phyloP scores from a whole-genome alignment of 2,329 filamentous ascomycete species.

The Fusarium chaquense region DNA sequence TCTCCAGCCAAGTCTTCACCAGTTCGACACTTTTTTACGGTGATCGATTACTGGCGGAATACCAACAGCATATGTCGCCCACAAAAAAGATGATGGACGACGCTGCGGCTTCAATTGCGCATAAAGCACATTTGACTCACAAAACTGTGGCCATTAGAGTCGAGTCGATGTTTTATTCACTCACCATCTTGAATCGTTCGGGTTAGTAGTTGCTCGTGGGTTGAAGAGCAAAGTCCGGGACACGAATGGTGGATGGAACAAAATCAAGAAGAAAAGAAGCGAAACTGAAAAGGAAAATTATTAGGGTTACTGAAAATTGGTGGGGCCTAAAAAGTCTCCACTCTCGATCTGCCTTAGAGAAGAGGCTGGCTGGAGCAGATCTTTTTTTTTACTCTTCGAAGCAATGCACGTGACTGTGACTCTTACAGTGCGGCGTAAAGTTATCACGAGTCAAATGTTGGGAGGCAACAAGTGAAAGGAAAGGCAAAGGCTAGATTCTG shows the following conservation, averaged over 20 bases:
- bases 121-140: slow-evolving; percentile 51
- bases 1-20: slow-evolving; percentile 78
- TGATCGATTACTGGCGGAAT: slow-evolving; percentile 50
- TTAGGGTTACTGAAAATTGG: slow-evolving; percentile 53
- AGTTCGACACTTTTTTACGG: slow-evolving; percentile 42
- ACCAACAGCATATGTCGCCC: slow-evolving; percentile 49
- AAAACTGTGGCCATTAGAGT: slow-evolving; percentile 57
- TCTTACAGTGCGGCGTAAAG: slow-evolving; percentile 23
- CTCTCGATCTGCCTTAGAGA: neutral
- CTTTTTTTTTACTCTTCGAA: neutral
- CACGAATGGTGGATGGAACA: slow-evolving; percentile 48
- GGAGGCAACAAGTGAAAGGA: slow-evolving; percentile 4
- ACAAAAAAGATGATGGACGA: slow-evolving; percentile 38
- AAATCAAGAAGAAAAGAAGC: slow-evolving; percentile 45
- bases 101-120: slow-evolving; percentile 52
- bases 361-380: slow-evolving; percentile 8
- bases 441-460: slow-evolving; percentile 25
- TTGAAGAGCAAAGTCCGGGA: slow-evolving; percentile 53
- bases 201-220: slow-evolving; percentile 54
- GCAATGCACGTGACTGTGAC: slow-evolving; percentile 37
- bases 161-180: slow-evolving; percentile 49
- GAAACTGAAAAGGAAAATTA: slow-evolving; percentile 48
- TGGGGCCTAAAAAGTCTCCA: neutral
- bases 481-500: slow-evolving; percentile 17
- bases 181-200: slow-evolving; percentile 58